Conservation (phyloP, 2,329 filamentous ascomycete species). For the Aspergillus unguis region DNA sequence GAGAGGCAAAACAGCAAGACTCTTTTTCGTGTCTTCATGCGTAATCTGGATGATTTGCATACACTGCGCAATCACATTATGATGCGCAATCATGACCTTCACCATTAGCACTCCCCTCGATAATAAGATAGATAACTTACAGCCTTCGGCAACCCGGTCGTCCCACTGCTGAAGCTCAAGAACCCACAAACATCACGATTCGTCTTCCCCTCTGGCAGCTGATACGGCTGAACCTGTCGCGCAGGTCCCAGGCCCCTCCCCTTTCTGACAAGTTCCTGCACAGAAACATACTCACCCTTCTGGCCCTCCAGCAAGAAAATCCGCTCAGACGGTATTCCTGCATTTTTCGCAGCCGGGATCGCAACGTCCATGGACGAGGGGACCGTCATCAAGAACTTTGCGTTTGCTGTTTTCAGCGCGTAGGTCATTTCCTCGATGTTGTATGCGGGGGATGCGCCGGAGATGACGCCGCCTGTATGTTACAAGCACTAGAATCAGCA, state of each 20-base stretch:
- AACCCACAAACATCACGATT: constrained; percentile 57
- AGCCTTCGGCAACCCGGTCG: constrained; percentile 51
- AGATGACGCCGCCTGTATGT: constrained; percentile 49
- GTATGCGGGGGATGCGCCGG: constrained; percentile 63
- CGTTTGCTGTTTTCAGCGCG: constrained; percentile 56
- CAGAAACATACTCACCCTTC: constrained; percentile 48
- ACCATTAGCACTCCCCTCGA: neutral
- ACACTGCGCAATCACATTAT: constrained; percentile 59
- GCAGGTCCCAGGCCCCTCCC: constrained; percentile 37
- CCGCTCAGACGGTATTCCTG: constrained; percentile 51
- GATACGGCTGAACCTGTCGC: constrained; percentile 49
- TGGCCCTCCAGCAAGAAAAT: constrained; percentile 58
- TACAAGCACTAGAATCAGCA: no score
- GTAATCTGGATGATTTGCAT: constrained; percentile 59
- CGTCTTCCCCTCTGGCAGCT: constrained; percentile 51
- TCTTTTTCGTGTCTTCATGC: constrained; percentile 46
- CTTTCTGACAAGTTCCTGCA: constrained; percentile 34
- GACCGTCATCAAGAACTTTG: constrained; percentile 58
- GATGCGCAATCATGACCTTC: constrained; percentile 53
- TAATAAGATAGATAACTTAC: constrained; percentile 18
- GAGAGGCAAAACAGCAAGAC: constrained; percentile 58
- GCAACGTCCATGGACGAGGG: constrained; percentile 56
- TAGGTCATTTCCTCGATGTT: constrained; percentile 67
- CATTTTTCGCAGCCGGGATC: constrained; percentile 52
- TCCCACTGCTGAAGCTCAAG: constrained; percentile 50